Evolutionary conservation across 2,329 filamentous ascomycete species (phyloP).

Genomic region (Colletotrichum sansevieriae): DNA sequence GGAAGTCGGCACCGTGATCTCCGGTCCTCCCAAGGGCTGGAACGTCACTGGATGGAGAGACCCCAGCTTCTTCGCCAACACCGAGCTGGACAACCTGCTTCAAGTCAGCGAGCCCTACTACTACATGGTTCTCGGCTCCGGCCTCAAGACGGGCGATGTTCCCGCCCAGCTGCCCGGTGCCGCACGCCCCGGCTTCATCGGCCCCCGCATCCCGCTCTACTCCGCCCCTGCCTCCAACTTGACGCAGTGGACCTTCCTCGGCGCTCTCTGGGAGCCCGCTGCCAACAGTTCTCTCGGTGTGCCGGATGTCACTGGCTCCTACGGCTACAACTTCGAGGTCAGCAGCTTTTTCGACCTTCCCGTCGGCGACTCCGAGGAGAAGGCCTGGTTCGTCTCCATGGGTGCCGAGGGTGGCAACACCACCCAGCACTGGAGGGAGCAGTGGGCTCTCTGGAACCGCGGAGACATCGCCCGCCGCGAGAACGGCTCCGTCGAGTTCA

Average conservation of each 20-base stretch:
- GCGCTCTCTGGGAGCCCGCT: constrained; percentile 41
- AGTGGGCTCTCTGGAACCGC: constrained; percentile 42
- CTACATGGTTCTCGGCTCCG: constrained; percentile 43
- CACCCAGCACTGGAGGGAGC: constrained; percentile 40
- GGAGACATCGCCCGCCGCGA: constrained; percentile 37
- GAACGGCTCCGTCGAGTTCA: constrained; percentile 41
- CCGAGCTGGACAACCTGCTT: constrained; percentile 35
- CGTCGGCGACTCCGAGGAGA: constrained; percentile 33
- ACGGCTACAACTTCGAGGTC: constrained; percentile 43
- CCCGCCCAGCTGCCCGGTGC: constrained; percentile 37
- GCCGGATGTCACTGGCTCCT: constrained; percentile 41
- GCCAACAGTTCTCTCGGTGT: constrained; percentile 37
- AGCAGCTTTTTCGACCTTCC: constrained; percentile 40
- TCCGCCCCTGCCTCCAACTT: constrained; percentile 40
- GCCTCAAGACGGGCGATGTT: constrained; percentile 40
- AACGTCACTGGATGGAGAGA: constrained; percentile 43
- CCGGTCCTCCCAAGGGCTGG: constrained; percentile 39
- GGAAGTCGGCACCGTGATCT: constrained; percentile 38
- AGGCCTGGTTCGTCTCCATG: constrained; percentile 41
- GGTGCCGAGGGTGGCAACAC: constrained; percentile 42
- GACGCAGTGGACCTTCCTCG: constrained; percentile 42
- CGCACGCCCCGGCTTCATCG: constrained; percentile 42
- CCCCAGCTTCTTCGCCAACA: constrained; percentile 40
- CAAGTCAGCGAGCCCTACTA: constrained; percentile 36
- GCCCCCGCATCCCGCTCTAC: constrained; percentile 41